phyloP scores from a whole-genome alignment of 2,329 filamentous ascomycete genomes.

The Xylaria sp. region DNA sequence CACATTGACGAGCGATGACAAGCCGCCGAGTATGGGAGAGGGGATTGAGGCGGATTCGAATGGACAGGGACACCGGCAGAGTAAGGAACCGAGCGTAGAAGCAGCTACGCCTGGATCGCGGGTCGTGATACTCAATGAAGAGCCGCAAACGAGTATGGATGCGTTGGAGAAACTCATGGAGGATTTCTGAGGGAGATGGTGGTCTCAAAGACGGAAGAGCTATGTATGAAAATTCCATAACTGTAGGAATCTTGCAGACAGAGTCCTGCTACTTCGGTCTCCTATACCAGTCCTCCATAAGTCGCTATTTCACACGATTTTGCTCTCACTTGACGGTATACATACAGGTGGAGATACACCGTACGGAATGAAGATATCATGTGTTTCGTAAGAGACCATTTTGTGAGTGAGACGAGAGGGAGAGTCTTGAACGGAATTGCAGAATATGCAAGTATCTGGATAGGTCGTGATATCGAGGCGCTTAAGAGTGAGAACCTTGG shows the following conservation, averaged over 20 bases:
- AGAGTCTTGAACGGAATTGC: no score
- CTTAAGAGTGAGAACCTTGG: not conserved
- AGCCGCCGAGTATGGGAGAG: no score
- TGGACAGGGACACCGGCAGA: not conserved
- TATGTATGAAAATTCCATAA: no score
- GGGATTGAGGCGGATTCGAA: no score
- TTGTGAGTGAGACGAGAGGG: no score
- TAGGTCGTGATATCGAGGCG: no score
- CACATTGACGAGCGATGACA: no score
- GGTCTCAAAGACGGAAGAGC: not conserved
- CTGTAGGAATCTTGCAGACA: not conserved
- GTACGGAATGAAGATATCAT: not conserved
- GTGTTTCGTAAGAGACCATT: not conserved
- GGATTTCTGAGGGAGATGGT: not conserved
- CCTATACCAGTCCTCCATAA: no score
- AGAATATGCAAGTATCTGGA: no score
- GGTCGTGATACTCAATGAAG: slow-evolving; percentile 16
- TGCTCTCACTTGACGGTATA: not conserved
- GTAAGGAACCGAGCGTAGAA: not conserved
- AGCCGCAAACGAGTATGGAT: slow-evolving; percentile 35
- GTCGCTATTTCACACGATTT: no score
- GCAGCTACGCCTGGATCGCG: not conserved
- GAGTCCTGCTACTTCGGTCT: not conserved
- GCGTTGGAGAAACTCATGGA: slow-evolving; percentile 14
- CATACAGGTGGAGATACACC: not conserved